Evolutionary conservation across 441 rosid genomes (phyloP).

Genomic region (California macrophylla): DNA sequence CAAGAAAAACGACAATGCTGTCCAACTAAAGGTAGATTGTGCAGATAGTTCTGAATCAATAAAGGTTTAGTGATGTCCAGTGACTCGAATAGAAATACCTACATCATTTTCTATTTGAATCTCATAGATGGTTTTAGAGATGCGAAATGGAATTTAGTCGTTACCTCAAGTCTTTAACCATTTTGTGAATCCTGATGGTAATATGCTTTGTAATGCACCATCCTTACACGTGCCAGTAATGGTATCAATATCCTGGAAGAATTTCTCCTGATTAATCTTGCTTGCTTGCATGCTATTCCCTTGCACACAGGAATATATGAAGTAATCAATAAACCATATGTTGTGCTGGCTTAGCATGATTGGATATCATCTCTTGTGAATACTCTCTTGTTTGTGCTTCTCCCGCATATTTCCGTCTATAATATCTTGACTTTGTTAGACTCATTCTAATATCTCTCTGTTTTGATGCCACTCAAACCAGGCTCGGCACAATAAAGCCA

Average conservation of each 20-base stretch:
- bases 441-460: background rate
- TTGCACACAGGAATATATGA: too few relatives aligned
- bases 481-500: slow-evolving; percentile 88
- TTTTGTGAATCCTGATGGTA: background rate
- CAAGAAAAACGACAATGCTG: background rate
- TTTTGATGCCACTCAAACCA: slow-evolving; percentile 25
- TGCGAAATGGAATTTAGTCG: background rate
- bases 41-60: background rate
- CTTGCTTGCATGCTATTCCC: too few relatives aligned
- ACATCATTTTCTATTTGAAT: background rate
- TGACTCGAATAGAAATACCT: background rate
- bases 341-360: background rate
- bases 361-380: background rate
- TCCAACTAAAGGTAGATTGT: background rate
- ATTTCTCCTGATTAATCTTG: too few relatives aligned
- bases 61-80: background rate
- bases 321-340: background rate
- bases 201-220: background rate
- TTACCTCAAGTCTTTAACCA: background rate
- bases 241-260: too few relatives aligned
- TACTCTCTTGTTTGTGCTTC: background rate
- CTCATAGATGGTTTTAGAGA: background rate
- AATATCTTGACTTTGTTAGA: background rate
- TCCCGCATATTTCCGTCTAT: background rate
- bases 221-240: too few relatives aligned